Evolutionary conservation across 2,329 filamentous ascomycete species (phyloP).

Genomic region (Penicillium italicum): DNA sequence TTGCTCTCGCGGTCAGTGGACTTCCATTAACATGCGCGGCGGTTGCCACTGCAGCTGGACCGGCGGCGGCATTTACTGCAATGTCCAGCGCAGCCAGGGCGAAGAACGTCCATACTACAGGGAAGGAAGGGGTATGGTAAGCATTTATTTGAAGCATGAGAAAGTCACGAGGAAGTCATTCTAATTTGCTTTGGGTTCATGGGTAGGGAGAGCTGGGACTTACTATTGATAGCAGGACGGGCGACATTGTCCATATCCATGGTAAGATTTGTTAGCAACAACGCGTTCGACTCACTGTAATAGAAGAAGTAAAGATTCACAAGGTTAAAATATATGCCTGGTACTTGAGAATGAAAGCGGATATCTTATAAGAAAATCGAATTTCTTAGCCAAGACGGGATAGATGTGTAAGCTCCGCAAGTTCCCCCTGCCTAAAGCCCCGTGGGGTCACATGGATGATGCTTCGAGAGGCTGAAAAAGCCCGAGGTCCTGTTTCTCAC

Average conservation of each 20-base stretch:
- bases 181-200: neutral
- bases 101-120: slow-evolving; percentile 15
- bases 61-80: slow-evolving; percentile 15
- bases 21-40: slow-evolving; percentile 15
- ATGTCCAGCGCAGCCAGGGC: slow-evolving; percentile 16
- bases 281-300: neutral
- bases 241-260: slow-evolving; percentile 2
- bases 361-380: neutral
- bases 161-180: neutral
- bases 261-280: neutral
- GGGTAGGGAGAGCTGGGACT: neutral
- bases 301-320: neutral
- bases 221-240: slow-evolving; percentile 13
- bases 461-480: neutral
- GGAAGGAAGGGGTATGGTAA: neutral
- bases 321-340: neutral
- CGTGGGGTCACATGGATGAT: neutral
- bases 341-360: neutral
- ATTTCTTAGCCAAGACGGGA: neutral
- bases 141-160: neutral
- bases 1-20: slow-evolving; percentile 11
- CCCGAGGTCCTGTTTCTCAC: neutral
- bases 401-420: neutral
- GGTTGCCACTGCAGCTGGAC: slow-evolving; percentile 17
- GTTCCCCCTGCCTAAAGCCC: neutral